Base-by-base conservation (phyloP, 2,329 filamentous ascomycete species). In the Arthrinium phaeospermum region DNA sequence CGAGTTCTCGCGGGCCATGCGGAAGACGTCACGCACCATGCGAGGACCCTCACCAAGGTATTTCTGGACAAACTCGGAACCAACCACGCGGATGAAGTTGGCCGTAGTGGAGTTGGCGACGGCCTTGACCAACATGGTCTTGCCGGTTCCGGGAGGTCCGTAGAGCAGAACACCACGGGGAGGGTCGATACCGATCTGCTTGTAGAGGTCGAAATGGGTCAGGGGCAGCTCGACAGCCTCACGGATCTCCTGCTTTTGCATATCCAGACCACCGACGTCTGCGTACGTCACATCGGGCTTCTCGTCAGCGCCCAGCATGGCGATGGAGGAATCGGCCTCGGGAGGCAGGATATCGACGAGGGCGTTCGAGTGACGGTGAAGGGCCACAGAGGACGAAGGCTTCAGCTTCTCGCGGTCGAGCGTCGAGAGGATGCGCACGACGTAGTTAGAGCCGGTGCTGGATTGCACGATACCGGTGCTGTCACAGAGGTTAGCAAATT, bases 181-280 rank as follows among this genome's bases (percentile, higher is more conserved):
- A 68, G 96, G 96, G 83, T 99, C 96, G 81, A 99, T 99, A 84
- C 96, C 96, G 76, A 99, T 99, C 85, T 99, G 96, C 86, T 95
- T 97, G 89, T 99, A 99, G 49, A 98, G 92, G 83, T 98, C 96
- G 83, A 98, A 98, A 83, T 98, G 96, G 74, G 96, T 98, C 78
- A 99, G 88, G 46, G 96, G 96, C 76, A 99, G 88, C 87, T 99
- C 96, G 71, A 99, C 96, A 14, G 96, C 96, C 85, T 99, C 96
- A 76, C 96, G 91, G 76, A 99, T 99, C 85, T 99, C 96, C 86
- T 99, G 96, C 88, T 99, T 99, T 86, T 99, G 96, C 96, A 99
- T 99, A 80, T 99, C 96, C 76, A 98, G 86, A 68, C 96, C 96
- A 87, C 96, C 96, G 74, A 99, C 96, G 83, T 99, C 96, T 74